Base-by-base conservation (phyloP, 2,329 filamentous ascomycete species). In the Decorospora gaudefroyi region DNA sequence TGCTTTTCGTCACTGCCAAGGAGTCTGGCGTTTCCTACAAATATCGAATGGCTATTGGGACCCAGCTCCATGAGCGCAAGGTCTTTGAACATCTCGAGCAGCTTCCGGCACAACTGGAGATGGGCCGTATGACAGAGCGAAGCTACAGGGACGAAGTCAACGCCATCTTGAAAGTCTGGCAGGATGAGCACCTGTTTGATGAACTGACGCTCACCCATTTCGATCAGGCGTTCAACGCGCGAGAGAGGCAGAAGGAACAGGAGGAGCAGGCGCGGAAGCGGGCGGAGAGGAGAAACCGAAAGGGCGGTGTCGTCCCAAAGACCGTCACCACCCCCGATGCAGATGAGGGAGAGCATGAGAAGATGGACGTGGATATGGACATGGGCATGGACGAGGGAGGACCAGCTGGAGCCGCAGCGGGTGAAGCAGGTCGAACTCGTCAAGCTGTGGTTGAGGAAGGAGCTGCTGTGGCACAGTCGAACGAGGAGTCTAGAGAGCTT, bases 71-170 rank as follows among this genome's bases (percentile, higher is more conserved):
- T 19, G 73, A 80, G 6, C 81, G 83, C 42, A 81, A 82, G 44
- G 82, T 85, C 0, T 95, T 96, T 60, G 86, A 88, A 61, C 78
- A 80, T 30, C 78, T 96, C 3, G 90, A 90, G 1, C 74, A 80
- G 42, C 79, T 95, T 47, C 83, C 90, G 6, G 84, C 86, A 57
- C 83, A 82, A 40, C 73, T 87, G 15, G 78, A 78, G 30, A 95
- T 90, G 90, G 91, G 91, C 7, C 82, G 88, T 1, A 74, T 96
- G 50, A 85, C 88, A 13, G 85, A 85, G 3, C 88, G 93, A 51
- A 57, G 54, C 23, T 72, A 62, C 43, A 51, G 63, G 21, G 55
- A 64, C 3, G 59, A 64, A 18, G 56, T 72, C 9, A 67, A 68
- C 33, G 50, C 49, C 13, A 55, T 71, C 10, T 51, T 72, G 8